Evolutionary conservation across 2,329 filamentous ascomycete genomes (phyloP), one percentile per base, ranked within the genome.

Genomic region (Waltergamsia citrina): DNA sequence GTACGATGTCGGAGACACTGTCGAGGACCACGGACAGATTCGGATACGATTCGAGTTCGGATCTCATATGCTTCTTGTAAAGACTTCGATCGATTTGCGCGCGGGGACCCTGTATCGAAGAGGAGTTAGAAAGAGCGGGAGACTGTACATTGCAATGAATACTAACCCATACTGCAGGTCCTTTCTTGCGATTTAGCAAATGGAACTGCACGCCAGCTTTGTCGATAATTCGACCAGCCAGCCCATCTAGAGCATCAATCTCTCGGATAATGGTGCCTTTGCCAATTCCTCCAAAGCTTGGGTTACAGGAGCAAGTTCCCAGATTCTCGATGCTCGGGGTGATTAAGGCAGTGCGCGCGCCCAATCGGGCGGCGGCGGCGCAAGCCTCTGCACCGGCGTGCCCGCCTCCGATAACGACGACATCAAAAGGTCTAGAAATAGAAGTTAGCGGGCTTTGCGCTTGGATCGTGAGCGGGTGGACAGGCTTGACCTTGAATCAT

Each of bases 241-340:
- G 65, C 1, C 92, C 92, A 51, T 96, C 92, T 39, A 98, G 68
- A 0, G 92, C 92, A 62, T 98, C 92, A 21, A 98, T 81, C 59
- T 98, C 92, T 27, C 90, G 80, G 33, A 98, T 67, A 66, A 98
- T 95, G 8, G 85, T 96, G 12, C 92, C 92, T 56, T 98, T 98
- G 29, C 92, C 92, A 46, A 98, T 96, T n/a, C 92, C 92, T 25
- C 92, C 92, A 52, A 98, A 94, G 43, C 86, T 94, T 2, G 90
- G 90, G 54, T 96, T 96, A 63, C 90, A 96, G 23, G 88, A 95
- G 62, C 90, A 96, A 20, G 92, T 85, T 36, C 90, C 90, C 15
- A 96, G 78, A 47, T 95, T 94, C 38, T 88, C 80, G 38, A 85
- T 59, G 39, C 83, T 86, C 3, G 90, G 92, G 2, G 92, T 98